Base-by-base conservation (phyloP, 495 filamentous ascomycete genomes). In the Penicillium longicatenatum region DNA sequence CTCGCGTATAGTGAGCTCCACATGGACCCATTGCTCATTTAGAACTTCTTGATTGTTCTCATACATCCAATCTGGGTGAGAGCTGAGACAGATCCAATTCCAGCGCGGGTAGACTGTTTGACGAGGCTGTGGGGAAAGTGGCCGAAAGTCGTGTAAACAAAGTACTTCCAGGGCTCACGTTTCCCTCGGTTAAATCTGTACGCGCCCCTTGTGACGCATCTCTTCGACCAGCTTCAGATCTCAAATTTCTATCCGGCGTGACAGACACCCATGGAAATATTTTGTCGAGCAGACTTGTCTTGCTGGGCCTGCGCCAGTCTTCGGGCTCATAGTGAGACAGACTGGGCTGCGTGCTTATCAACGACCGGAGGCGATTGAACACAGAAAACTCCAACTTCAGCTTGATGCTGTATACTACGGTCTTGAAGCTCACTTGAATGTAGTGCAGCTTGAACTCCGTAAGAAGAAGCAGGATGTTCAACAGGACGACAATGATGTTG, bases 401-500 rank as follows among this genome's bases (percentile, higher is more conserved):
- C 42, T 45, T 45, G 42, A 45, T 45, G 42, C 42, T 45, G 42
- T 45, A 45, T 6, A 45, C 21, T n/a, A 45, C 17, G 42, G 42
- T 45, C 21, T 45, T 45, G 42, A 45, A 45, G 21, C 42, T 45
- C 17, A 45, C 42, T 45, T 45, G 42, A 20, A 45, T 45, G 21
- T 20, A 45, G 42, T 45, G 42, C 17, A 45, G 42, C 42, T 45
- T 45, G 21, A 8, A 45, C 42, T 45, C 42, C 21, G 42, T 20
- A 20, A 45, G 42, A 22, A 45, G 42, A 20, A 45, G 42, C n/a
- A 45, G 42, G n/a, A 45, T 45, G 42, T 45, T 45, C 6, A 45
- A 12, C 17, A 45, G 7, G 8, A 45, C 42, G 21, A 45, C 21
- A 22, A 45, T 19, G n/a, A 24, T 21, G 45, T 30, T 48, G 20